These are phyloP conservation scores for Chrysophaeum taylorii DNA, from an alignment of 352 stramenopile genomes.

Conservation along the genomic window DNA sequence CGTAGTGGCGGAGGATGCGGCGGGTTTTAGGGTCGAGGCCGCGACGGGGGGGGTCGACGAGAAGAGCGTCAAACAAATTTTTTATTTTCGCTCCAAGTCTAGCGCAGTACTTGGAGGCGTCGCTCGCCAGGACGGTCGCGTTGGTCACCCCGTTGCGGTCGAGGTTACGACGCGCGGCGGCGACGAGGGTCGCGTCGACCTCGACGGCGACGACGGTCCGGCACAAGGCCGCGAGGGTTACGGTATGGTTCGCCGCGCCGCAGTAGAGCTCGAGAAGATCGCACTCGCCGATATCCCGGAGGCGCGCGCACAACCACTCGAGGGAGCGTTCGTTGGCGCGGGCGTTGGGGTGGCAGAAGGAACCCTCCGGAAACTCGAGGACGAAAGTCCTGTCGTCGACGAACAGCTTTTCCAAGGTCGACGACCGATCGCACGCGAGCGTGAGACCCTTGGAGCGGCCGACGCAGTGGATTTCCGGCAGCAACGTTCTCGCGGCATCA, in stretches of 20 bases:
- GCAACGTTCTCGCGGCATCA: background rate
- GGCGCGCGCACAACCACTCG: background rate
- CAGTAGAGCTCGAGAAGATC: constrained; percentile 12
- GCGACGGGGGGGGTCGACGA: constrained; percentile 5
- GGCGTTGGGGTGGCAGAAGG: background rate
- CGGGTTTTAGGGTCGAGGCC: background rate
- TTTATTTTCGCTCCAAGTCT: too few relatives aligned
- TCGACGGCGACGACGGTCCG: background rate
- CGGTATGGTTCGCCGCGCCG: background rate
- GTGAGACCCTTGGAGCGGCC: background rate
- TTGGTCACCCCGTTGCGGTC: background rate
- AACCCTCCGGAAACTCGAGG: background rate
- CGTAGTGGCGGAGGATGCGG: background rate
- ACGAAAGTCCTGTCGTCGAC: background rate
- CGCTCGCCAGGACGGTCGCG: background rate
- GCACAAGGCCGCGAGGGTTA: background rate
- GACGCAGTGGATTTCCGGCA: background rate
- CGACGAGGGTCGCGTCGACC: background rate
- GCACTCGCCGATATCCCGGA: too few relatives aligned
- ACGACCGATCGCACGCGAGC: background rate
- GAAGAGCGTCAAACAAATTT: background rate
- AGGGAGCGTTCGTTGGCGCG: background rate
- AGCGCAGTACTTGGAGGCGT: too few relatives aligned
- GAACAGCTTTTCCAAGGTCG: background rate
- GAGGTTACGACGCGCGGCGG: background rate